Base-by-base conservation (phyloP, 371 early-diverging fungal genomes). In the Rhizomucor pusillus region DNA sequence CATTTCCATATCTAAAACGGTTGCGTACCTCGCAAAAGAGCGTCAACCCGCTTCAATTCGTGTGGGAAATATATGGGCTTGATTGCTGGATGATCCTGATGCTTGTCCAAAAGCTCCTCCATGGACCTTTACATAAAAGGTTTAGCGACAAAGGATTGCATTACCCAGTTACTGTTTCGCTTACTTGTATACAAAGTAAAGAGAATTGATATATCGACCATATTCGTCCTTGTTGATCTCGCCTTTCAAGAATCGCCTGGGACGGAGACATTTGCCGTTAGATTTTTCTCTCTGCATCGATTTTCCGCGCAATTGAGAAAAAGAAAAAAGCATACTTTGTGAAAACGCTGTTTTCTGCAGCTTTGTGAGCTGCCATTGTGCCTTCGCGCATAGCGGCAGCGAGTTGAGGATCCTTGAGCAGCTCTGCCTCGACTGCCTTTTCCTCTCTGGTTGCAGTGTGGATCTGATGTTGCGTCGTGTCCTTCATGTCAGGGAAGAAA, bases 331-430 rank as follows among this genome's bases (percentile, higher is more conserved):
- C 29, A 7, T 54, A 77, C 85, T 73, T 81, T 61, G 80, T 71
- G 53, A 84, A 84, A 33, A 78, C 66, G 50, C 81, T 81, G 46
- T 80, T 77, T 57, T 81, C 85, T 33, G 81, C 81, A 24, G 75
- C 77, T 40, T 68, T 68, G 57, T 85, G 85, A 23, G 80, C 71
- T 50, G 56, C 74, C 62, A 77, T 81, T 53, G 85, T 85, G 11
- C 82, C 80, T 69, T 85, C 78, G 34, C 76, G 68, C 79, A 79
- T 75, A 12, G 67, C 70, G 34, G 62, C 56, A 14, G 79, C 79
- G 18, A 79, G 45, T 48, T 77, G 74, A 43, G 77, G 77, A 34
- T 77, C 68, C 36, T 73, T 69, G 3, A 77, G 58, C 10, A 59
- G 24, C 14, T 57, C 54, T 12, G 18, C 20, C 14, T 55, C 47